A percentile compares a stretch with the other conserved stretches of the same genome.
Conservation (phyloP, 352 stramenopile genomes). For the Globisporangium apiculatum region DNA sequence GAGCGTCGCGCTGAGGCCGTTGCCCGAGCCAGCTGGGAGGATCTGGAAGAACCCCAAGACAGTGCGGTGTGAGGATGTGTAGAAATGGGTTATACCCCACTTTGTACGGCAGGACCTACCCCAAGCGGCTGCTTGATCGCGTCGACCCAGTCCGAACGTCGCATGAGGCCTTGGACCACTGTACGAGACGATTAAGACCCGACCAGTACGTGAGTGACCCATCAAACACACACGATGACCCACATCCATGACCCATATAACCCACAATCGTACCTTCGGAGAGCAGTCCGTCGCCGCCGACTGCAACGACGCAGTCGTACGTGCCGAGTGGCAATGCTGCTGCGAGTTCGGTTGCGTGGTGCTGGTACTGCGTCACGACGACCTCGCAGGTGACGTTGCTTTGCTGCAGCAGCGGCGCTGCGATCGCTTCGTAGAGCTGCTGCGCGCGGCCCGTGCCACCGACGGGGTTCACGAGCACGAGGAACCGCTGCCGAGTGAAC, state of each 20-base stretch:
- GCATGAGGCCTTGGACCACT: conserved; percentile 76
- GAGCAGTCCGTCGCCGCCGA: conserved; percentile 64
- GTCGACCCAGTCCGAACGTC: conserved; percentile 46
- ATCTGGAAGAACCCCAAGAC: conserved; percentile 13
- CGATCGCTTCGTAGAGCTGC: conserved; percentile 39
- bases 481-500: conserved; percentile 10
- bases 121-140: conserved; percentile 45
- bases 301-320: conserved; percentile 59
- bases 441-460: conserved; percentile 46
- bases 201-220: not conserved
- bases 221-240: not conserved
- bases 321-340: conserved; percentile 28
- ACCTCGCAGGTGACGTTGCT: conserved; percentile 50
- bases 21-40: conserved; percentile 51
- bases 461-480: conserved; percentile 62
- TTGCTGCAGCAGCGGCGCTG: conserved; percentile 46
- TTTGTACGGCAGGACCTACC: conserved; percentile 16
- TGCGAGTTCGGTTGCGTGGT: conserved; percentile 51
- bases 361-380: conserved; percentile 39
- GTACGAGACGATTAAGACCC: conserved; percentile 4
- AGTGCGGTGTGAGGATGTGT: not conserved
- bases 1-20: conserved; percentile 54
- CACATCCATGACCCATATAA: not conserved
- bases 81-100: not conserved
- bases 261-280: conserved; percentile 44